Evolutionary conservation across 805 yeast genomes (phyloP), one percentile per base, ranked within the genome.

Genomic region (Lachancea kluyveri): DNA sequence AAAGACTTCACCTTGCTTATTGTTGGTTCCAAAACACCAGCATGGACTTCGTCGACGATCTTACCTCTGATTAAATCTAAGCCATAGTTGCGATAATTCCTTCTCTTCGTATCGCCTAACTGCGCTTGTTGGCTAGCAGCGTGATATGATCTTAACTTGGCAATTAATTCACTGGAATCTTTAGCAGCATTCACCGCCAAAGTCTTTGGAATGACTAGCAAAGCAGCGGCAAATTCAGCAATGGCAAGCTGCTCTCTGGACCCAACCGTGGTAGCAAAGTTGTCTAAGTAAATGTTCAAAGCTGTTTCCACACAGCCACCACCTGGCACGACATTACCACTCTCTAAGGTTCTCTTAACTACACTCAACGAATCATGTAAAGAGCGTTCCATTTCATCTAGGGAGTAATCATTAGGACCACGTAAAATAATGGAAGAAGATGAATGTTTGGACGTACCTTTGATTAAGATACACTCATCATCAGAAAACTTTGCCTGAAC

Each of bases 241-340:
- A 92, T 92, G 11, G 98, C 97, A 51, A 92, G 72, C 60, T 92
- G 98, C 61, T 92, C 98, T 53, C 98, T 77, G 12, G 96, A 85
- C 3, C 97, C 96, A 31, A 92, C 90, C 1, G 97, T 87, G 6
- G 97, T 92, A 30, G 98, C 98, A 61, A 92, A 92, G 58, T 85
- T 90, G 61, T 92, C 98, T 57, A 92, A 68, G 59, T 85, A 92
- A 32, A 92, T 87, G 65, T 87, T 88, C 54, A 92, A 71, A 3
- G 97, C 97, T 31, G 95, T 72, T 64, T 92, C 99, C 21, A 92
- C 98, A n/a, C 95, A 94, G 40, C 99, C 99, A 44, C 99, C 99
- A 40, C 99, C 99, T 25, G 98, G 97, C 5, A 92, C 98, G 36
- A 94, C 88, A 45, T 73, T 64, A 13, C 96, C 97, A 51, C 90